Evolutionary conservation across 192 early-diverging fungal species (phyloP), one percentile per base, ranked within the genome.

Genomic region (Chytriomyces confervae): DNA sequence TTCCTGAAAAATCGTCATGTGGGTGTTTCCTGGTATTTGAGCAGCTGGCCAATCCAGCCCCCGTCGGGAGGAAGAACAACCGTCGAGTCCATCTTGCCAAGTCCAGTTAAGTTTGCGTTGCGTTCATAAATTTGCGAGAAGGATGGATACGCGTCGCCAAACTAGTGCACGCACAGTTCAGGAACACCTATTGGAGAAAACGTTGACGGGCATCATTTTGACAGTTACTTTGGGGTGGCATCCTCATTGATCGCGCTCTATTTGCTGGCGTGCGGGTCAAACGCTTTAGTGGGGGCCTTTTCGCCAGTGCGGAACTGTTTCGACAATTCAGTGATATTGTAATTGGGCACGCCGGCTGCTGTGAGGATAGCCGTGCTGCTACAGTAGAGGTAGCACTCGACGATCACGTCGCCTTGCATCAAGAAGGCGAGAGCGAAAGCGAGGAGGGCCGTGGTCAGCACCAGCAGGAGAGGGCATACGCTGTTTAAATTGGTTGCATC

Each of bases 381-480:
- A 48, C 83, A 83, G 72, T 81, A 80, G 13, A 78, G 36, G 50
- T 36, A 36, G 29, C 29, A 1, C 29, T 36, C 29, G 29, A 36
- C 29, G 29, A 36, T 36, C 29, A 36, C 29, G 29, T 2, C 29
- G 29, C 29, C 29, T 36, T 36, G 29, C 29, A 2, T 36, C 29
- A 36, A 36, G 29, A 36, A 36, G 29, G 29, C 29, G 29, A 36
- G 29, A 36, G 29, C 29, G 29, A 2, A 36, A 36, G 29, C 29
- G 29, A 36, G 29, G 29, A 36, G 29, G 29, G 29, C 83, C 23
- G 87, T 78, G 67, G 91, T 88, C 7, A 86, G 77, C 60, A 92
- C 90, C 91, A 93, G 92, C 11, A 92, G 57, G 24, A 91, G 81
- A 0, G 92, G 92, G 69, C 91, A 93, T 60, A 87, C 50, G 44